These are phyloP conservation scores for Monosporozyma siamensis DNA, from an alignment of 805 yeast species.

Conservation along the genomic window DNA sequence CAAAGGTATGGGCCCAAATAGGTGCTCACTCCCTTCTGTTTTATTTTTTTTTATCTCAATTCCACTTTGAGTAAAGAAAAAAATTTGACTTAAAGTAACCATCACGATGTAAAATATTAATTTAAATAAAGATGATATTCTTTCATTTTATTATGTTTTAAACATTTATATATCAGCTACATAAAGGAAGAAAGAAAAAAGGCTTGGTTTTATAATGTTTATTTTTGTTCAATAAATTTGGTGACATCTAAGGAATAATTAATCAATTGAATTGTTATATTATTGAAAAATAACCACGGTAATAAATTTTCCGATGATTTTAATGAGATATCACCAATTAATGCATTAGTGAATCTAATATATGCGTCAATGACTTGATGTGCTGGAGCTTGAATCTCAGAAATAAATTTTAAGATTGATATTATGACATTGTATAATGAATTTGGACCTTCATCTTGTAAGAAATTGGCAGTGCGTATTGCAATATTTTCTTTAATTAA, in stretches of 20 bases:
- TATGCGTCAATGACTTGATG: slow-evolving; percentile 15
- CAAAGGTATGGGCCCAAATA: too few relatives aligned
- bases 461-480: slow-evolving; percentile 2
- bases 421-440: slow-evolving; percentile 3
- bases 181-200: too few relatives aligned
- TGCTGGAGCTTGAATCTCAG: slow-evolving; percentile 12
- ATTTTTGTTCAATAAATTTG: slow-evolving; percentile 5
- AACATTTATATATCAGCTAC: too few relatives aligned
- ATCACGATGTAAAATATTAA: too few relatives aligned
- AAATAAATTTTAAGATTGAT: slow-evolving; percentile 11
- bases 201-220: too few relatives aligned
- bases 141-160: neutral
- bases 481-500: slow-evolving; percentile 13
- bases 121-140: too few relatives aligned
- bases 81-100: too few relatives aligned
- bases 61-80: too few relatives aligned
- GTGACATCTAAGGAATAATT: slow-evolving; percentile 15
- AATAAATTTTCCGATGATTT: slow-evolving; percentile 11
- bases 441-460: slow-evolving; percentile 5
- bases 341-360: slow-evolving; percentile 19
- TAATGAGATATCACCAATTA: slow-evolving; percentile 21
- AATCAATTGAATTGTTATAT: slow-evolving; percentile 13
- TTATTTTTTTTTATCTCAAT: too few relatives aligned
- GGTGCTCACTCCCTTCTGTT: too few relatives aligned
- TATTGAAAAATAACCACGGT: slow-evolving; percentile 17